These are phyloP conservation scores for Mucor plumbeus DNA, from an alignment of 371 early-diverging fungal species.

Conservation along the genomic window DNA sequence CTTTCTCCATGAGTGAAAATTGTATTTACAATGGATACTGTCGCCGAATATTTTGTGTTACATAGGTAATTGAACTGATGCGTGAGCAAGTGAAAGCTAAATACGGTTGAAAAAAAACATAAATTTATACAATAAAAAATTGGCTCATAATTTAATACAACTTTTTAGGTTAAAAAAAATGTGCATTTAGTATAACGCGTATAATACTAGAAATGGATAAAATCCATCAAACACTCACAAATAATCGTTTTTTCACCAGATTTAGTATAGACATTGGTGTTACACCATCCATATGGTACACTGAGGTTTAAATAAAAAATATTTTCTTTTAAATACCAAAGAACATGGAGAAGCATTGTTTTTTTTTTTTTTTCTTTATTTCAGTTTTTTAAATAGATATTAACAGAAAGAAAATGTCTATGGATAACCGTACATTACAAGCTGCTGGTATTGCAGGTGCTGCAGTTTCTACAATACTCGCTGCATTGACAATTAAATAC, in stretches of 20 bases:
- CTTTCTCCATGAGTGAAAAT: no score
- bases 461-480: constrained; percentile 18
- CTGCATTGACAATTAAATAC: constrained; percentile 35
- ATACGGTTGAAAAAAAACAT: no score
- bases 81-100: no score
- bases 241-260: constrained; percentile 8
- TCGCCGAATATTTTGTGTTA: no score
- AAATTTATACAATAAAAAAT: no score
- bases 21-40: no score
- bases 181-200: background rate
- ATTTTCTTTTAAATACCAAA: background rate
- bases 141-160: no score
- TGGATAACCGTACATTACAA: constrained; percentile 15
- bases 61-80: no score
- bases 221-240: background rate
- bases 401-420: background rate
- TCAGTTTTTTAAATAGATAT: background rate
- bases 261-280: background rate
- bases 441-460: constrained; percentile 15
- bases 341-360: background rate
- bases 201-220: background rate
- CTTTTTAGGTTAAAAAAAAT: no score
- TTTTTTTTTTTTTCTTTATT: background rate
- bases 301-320: background rate
- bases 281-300: background rate